Conservation (phyloP, 768 basidiomycete genomes). For the Termitomyces sp. region DNA sequence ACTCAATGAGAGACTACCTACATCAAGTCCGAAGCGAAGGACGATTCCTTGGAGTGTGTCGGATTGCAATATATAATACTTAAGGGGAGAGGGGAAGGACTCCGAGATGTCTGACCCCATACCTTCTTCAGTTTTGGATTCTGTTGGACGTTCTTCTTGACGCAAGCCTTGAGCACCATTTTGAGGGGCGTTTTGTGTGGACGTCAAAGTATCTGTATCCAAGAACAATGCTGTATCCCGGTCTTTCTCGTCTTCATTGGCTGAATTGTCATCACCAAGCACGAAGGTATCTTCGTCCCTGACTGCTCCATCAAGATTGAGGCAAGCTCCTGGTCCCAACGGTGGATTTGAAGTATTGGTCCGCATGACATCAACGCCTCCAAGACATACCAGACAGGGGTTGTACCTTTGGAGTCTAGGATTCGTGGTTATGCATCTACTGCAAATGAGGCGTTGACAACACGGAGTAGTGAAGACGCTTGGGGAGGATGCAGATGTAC, state of each 20-base stretch:
- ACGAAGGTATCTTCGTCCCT: constrained; percentile 64
- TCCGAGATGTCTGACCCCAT: background rate
- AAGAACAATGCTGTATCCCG: background rate
- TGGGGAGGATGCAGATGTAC: constrained; percentile 8
- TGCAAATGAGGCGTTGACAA: constrained; percentile 66
- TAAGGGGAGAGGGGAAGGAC: constrained; percentile 22
- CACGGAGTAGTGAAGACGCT: constrained; percentile 52
- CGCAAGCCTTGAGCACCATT: background rate
- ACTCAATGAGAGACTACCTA: constrained; percentile 30
- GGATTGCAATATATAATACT: constrained; percentile 51
- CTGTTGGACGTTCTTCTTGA: background rate
- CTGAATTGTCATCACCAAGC: constrained; percentile 55
- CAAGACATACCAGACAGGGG: constrained; percentile 70
- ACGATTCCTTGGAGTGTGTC: constrained; percentile 69
- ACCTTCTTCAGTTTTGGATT: background rate
- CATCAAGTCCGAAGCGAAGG: constrained; percentile 58
- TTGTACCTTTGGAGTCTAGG: constrained; percentile 65
- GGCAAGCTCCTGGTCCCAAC: constrained; percentile 1
- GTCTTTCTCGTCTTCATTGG: constrained; percentile 28
- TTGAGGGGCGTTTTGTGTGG: background rate
- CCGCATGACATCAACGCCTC: constrained; percentile 44
- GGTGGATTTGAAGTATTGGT: constrained; percentile 5
- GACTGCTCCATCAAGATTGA: constrained; percentile 51
- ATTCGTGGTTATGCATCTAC: constrained; percentile 52
- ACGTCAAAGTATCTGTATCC: background rate